Evolutionary conservation across 2,329 filamentous ascomycete genomes (phyloP).

Genomic region (Tolypocladium amazonense): DNA sequence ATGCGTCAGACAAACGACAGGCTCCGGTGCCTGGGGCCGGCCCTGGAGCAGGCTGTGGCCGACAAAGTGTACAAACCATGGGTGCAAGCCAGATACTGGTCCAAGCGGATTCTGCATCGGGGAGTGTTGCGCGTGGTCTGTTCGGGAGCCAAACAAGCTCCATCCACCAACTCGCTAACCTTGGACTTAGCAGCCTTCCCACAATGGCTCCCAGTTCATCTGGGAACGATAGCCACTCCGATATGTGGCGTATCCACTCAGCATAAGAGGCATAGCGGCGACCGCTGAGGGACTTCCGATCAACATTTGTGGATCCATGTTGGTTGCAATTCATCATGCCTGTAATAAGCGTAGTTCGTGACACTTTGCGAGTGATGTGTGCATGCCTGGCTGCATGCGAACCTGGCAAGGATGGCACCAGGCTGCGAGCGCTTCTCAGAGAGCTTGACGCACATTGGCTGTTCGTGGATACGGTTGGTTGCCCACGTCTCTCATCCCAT

Average conservation of each 20-base stretch:
- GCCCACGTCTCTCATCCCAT: constrained; percentile 2
- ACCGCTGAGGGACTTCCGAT: constrained; percentile 8
- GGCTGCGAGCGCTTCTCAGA: constrained; percentile 6
- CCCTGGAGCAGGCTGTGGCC: neutral
- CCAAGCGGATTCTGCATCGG: neutral
- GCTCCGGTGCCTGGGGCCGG: neutral
- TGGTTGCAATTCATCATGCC: constrained; percentile 5
- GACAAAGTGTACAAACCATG: neutral
- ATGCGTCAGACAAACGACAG: neutral
- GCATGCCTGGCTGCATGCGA: constrained; percentile 7
- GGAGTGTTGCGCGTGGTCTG: neutral
- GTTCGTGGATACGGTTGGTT: constrained; percentile 1
- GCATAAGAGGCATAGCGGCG: constrained; percentile 7
- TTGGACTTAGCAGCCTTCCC: neutral
- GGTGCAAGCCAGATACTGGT: neutral
- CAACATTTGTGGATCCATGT: constrained; percentile 6
- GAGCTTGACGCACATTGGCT: constrained; percentile 4
- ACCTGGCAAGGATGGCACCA: constrained; percentile 7
- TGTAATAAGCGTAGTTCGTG: constrained; percentile 6
- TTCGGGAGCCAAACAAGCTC: neutral
- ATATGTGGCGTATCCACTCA: constrained; percentile 7
- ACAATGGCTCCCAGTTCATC: neutral
- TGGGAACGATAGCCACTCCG: constrained; percentile 1
- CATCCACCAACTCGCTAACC: neutral
- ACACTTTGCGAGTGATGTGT: constrained; percentile 4